Base-by-base conservation (phyloP, 352 stramenopile genomes). In the Globisporangium polare region DNA sequence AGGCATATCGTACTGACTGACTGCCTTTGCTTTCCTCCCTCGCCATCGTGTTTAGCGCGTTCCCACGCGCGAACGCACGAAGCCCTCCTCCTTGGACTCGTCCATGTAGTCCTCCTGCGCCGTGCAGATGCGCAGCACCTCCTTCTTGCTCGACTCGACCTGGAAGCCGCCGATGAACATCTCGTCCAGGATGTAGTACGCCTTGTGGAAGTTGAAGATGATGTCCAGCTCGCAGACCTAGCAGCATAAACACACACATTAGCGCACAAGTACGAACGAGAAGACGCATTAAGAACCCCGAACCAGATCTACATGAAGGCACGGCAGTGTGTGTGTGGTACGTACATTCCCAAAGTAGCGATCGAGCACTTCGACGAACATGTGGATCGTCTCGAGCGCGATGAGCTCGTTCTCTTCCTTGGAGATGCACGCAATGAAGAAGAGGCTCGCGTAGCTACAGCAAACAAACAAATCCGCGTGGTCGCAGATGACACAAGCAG, bases 171-270 rank as follows among this genome's bases (percentile, higher is more conserved):
- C 97, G 61, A 99, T 92, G 72, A 99, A 98, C 53, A 99, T 91
- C 83, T 99, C 98, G 80, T 99, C 97, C 52, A 99, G 83, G 73
- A 99, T 99, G 73, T 98, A 98, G 77, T 99, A 99, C 20, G 98
- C 97, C 80, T 99, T 99, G 83, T 99, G 97, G 78, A 99, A 99
- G 82, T 99, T 99, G 82, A 99, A 99, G 58, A 99, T 99, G 77
- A 99, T 99, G 74, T 99, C 91, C 49, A 97, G 74, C 71, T 97
- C 90, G 57, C 88, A 96, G 57, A 91, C 88, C 88, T 92, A 53
- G 10, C 35, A 41, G 33, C 37, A 15, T n/a, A 54, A 31, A 67
- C 29, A 60, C 24, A 8, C n/a, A 5, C 10, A 39, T 24, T 17
- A 42, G 24, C 13, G n/a, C 39, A 18, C 31, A 7, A 53, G n/a